Base-by-base conservation (phyloP, 1,284 basidiomycete species). In the Malassezia pachydermatis region DNA sequence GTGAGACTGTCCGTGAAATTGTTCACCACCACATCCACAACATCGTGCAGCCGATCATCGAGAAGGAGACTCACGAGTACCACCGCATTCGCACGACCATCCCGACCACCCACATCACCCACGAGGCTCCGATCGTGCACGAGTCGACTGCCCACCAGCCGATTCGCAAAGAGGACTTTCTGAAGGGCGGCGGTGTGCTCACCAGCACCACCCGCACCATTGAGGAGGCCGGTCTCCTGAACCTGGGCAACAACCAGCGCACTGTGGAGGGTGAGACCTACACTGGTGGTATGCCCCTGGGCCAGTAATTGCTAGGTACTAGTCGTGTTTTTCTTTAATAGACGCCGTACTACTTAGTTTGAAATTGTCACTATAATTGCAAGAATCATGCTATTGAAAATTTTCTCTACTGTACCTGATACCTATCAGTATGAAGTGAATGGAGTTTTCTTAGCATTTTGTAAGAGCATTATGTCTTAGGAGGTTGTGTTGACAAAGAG, bases 11-110 rank as follows among this genome's bases (percentile, higher is more conserved):
- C 32, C 62, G 63, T 33, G 65, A 68, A 50, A 52, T 55, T 46
- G 60, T 65, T 39, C 65, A 67, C 59, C 67, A 68, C 57, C 66
- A 70, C 57, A 65, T 72, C 28, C 67, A 70, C 63, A 70, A 72
- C 58, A 58, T 72, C 20, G 68, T 73, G 9, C 69, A 72, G 57
- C 71, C 71, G 16, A 57, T 68, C 46, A 63, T 73, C 23, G 51
- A 68, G 58, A 62, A 67, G 43, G 70, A 73, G 48, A 58, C 57
- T 2, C 69, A 72, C 59, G 67, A 70, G 57, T 61, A 67, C 62
- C 61, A 67, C 59, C 60, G 65, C 40, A 65, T 65, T 42, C 62
- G 66, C 41, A 68, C 65, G n/a, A 55, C 54, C 25, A 62, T 70
- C 45, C 67, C 67, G 25, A 65, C 60, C 36, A 55, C 57, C 36